Evolutionary conservation across 2,329 filamentous ascomycete genomes (phyloP).

Genomic region (Phaeosphaeriaceae sp.): DNA sequence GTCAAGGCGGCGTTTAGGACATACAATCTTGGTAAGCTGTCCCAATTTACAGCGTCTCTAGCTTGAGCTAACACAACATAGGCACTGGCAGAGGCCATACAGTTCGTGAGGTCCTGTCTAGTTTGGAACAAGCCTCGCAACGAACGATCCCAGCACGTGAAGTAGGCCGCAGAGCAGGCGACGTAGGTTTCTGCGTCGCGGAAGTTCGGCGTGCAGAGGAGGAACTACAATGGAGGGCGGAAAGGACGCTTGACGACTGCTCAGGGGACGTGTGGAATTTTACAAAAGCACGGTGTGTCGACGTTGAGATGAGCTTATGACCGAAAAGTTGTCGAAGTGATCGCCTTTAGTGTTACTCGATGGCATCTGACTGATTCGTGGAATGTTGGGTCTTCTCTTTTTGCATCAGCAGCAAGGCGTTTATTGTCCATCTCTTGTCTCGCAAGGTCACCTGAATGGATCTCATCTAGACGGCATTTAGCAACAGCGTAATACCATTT

Average conservation of each 20-base stretch:
- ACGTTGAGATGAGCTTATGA: constrained; percentile 13
- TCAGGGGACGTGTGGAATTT: constrained; percentile 51
- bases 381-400: neutral
- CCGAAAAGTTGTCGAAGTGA: neutral
- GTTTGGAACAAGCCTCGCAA: constrained; percentile 47
- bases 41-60: neutral
- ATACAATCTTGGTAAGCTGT: constrained; percentile 49
- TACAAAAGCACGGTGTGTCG: constrained; percentile 35
- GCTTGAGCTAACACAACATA: constrained; percentile 21
- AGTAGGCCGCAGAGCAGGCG: constrained; percentile 49
- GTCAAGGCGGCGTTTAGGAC: constrained; percentile 45
- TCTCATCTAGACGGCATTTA: constrained; percentile 3
- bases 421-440: neutral
- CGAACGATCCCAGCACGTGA: constrained; percentile 45
- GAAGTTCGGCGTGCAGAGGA: constrained; percentile 47
- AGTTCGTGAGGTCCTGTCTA: constrained; percentile 52
- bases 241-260: constrained; percentile 47
- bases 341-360: neutral
- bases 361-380: neutral
- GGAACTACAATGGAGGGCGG: constrained; percentile 49
- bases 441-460: neutral
- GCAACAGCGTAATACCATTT: neutral
- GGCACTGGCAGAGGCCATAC: constrained; percentile 53
- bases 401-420: constrained; percentile 16
- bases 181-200: constrained; percentile 52